phyloP scores from a whole-genome alignment of 495 filamentous ascomycete species.

The Penicillium roqueforti region DNA sequence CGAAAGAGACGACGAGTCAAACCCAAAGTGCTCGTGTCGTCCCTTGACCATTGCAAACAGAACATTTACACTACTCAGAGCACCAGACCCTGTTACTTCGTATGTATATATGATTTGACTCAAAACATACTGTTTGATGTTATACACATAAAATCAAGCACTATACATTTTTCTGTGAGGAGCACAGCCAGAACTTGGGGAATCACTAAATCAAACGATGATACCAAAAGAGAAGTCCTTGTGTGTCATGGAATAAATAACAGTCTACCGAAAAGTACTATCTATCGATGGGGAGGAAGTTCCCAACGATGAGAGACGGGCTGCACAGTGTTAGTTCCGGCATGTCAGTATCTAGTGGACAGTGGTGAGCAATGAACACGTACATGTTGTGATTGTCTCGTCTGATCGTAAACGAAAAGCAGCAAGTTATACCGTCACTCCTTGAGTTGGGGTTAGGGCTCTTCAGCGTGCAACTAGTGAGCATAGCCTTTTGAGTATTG shows the following conservation, averaged over 20 bases:
- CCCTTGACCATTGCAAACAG: background rate
- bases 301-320: conserved; percentile 90
- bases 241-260: background rate
- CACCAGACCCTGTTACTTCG: background rate
- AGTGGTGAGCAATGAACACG: conserved; percentile 36
- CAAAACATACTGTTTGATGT: conserved; percentile 6
- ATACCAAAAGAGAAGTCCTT: background rate
- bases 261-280: conserved; percentile 5
- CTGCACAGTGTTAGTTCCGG: conserved; percentile 42
- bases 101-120: background rate
- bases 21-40: background rate
- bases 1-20: background rate
- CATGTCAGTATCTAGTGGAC: background rate
- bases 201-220: conserved; percentile 12
- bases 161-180: conserved; percentile 1
- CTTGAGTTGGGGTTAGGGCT: conserved; percentile 70
- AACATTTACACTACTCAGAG: conserved; percentile 8
- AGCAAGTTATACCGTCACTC: conserved; percentile 78
- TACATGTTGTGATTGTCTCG: conserved; percentile 96
- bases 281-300: conserved; percentile 69
- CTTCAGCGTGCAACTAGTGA: conserved; percentile 90
- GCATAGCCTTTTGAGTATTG: conserved; percentile 88
- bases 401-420: conserved; percentile 95
- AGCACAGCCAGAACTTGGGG: conserved; percentile 12
- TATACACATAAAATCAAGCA: background rate